Conservation (phyloP, 2,329 filamentous ascomycete genomes). For the Parascedosporium putredinis region DNA sequence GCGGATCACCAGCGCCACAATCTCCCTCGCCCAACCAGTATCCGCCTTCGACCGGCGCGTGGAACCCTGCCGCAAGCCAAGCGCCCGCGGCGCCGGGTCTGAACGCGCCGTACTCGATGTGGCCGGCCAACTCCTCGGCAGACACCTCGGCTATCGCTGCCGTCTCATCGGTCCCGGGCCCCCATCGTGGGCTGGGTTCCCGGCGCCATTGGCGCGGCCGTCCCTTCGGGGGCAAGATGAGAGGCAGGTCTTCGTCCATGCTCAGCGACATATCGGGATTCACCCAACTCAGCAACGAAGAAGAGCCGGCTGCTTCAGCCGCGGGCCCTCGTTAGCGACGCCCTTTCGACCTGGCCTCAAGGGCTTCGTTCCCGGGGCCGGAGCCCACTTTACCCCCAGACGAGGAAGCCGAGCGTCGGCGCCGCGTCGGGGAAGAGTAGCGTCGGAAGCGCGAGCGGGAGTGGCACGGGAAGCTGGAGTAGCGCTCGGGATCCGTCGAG, state of each 20-base stretch:
- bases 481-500: conserved; percentile 4
- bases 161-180: no score
- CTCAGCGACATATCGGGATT: conserved; percentile 57
- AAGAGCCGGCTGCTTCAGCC: conserved; percentile 20
- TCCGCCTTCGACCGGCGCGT: not conserved
- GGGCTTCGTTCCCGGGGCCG: not conserved
- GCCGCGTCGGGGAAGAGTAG: conserved; percentile 12
- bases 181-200: no score
- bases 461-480: conserved; percentile 3
- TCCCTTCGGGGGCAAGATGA: conserved; percentile 26
- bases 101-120: not conserved
- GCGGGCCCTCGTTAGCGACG: not conserved
- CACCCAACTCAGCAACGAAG: conserved; percentile 49
- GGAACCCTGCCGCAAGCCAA: not conserved
- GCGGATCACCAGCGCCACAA: not conserved
- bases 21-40: not conserved
- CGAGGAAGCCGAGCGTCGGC: conserved; percentile 9
- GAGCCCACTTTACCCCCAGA: not conserved
- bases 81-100: not conserved
- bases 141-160: no score
- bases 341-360: no score
- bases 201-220: conserved; percentile 9
- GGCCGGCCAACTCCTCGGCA: no score
- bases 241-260: conserved; percentile 56
- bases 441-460: conserved; percentile 6